A percentile compares a stretch with the other conserved stretches of the same genome.
Conservation (phyloP, 192 early-diverging fungal genomes). For the Borealophlyctis nickersoniae region DNA sequence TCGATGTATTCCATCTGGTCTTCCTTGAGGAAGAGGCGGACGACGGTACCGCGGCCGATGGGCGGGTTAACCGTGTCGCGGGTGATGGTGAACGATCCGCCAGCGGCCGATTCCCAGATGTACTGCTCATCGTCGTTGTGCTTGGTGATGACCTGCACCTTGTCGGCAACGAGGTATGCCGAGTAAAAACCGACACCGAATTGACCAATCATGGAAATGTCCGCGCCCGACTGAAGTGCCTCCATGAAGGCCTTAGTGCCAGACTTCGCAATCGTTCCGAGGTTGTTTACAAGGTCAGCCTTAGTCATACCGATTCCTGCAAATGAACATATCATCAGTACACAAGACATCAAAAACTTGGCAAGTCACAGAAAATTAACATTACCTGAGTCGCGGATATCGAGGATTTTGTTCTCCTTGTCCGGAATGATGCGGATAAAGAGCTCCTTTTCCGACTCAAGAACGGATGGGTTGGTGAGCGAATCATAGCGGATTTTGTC, state of each 20-base stretch:
- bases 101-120: slow-evolving; percentile 91
- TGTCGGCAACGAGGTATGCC: slow-evolving; percentile 98
- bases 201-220: slow-evolving; percentile 99
- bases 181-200: slow-evolving; percentile 99
- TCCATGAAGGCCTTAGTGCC: slow-evolving; percentile 99
- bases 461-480: slow-evolving; percentile 86
- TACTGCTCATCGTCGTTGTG: slow-evolving; percentile 97
- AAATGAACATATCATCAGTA: not conserved
- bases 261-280: slow-evolving; percentile 99
- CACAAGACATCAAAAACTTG: not conserved
- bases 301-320: slow-evolving; percentile 90
- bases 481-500: slow-evolving; percentile 99
- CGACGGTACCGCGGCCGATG: slow-evolving; percentile 92
- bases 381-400: slow-evolving; percentile 75
- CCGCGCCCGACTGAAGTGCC: slow-evolving; percentile 88
- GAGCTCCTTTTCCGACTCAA: slow-evolving; percentile 90
- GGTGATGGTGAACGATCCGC: slow-evolving; percentile 87
- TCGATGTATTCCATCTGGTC: slow-evolving; percentile 97
- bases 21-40: slow-evolving; percentile 98
- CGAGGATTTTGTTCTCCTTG: slow-evolving; percentile 78
- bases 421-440: slow-evolving; percentile 93
- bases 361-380: too few relatives aligned
- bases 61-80: slow-evolving; percentile 87
- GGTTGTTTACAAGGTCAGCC: slow-evolving; percentile 93
- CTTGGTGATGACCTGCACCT: slow-evolving; percentile 93